A percentile compares a stretch with the other conserved stretches of the same genome.
Evolutionary conservation across 148 eudicot species (phyloP).

Genomic region (Simmondsia chinensis): DNA sequence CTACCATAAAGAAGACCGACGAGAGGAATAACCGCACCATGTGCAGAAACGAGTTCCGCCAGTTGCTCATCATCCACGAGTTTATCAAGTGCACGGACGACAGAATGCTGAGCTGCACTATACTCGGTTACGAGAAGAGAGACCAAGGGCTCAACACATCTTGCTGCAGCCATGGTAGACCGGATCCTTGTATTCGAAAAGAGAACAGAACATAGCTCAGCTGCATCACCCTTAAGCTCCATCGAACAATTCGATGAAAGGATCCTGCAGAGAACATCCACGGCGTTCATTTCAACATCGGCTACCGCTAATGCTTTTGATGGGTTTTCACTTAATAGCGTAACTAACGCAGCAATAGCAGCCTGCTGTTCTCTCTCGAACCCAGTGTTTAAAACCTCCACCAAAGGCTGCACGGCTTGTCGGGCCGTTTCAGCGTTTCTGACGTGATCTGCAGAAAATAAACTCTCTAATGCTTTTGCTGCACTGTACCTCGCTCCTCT

Average conservation of each 20-base stretch:
- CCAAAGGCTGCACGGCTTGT: constrained; percentile 96
- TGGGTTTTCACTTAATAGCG: constrained; percentile 77
- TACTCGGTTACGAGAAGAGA: constrained; percentile 78
- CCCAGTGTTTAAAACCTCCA: constrained; percentile 81
- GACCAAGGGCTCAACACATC: constrained; percentile 89
- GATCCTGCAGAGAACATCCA: constrained; percentile 89
- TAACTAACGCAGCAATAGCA: constrained; percentile 88
- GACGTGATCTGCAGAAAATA: constrained; percentile 90
- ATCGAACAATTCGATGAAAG: constrained; percentile 74
- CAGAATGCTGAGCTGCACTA: constrained; percentile 80
- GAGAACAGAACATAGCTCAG: constrained; percentile 81
- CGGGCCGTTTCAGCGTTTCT: constrained; percentile 86
- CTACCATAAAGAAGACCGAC: constrained; percentile 74
- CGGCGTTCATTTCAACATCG: constrained; percentile 88
- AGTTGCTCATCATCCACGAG: constrained; percentile 86
- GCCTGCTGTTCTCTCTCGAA: constrained; percentile 97
- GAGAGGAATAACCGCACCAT: constrained; percentile 93
- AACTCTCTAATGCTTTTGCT: constrained; percentile 87
- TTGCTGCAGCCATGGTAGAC: constrained; percentile 84
- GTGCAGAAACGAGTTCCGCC: constrained; percentile 84
- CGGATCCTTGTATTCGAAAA: constrained; percentile 83
- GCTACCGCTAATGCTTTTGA: constrained; percentile 85
- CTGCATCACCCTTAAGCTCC: constrained; percentile 94
- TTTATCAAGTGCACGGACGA: constrained; percentile 81
- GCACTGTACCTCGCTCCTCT: constrained; percentile 97